Base-by-base conservation (phyloP, 2,329 filamentous ascomycete genomes). In the Geosmithia morbida region DNA sequence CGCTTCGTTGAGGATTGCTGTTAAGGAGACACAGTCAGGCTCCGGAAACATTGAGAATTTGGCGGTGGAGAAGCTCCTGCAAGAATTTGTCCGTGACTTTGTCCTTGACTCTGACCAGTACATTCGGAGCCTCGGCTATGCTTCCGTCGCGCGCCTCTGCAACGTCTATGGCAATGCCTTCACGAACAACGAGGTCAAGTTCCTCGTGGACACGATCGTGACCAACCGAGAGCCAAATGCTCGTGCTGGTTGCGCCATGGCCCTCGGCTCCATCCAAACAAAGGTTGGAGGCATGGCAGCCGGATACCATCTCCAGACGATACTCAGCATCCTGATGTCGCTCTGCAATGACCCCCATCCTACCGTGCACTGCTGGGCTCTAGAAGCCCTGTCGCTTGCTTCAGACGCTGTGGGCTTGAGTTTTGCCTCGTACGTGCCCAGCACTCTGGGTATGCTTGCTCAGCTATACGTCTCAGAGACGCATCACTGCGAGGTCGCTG, bases 211-310 rank as follows among this genome's bases (percentile, higher is more conserved):
- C 57, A 94, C 85, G 1, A 96, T 98, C 52, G 88, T 98, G 6
- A 77, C 83, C 43, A 96, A 98, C 62, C 77, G 90, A 48, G 92
- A 98, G 61, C 92, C 92, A 0, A 90, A 86, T 61, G 88, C 88
- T 39, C 81, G 92, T 60, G 89, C 94, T 43, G 92, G 92, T 11
- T 98, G 90, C 64, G 92, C 94, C 16, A 87, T 94, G 70, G 88
- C 92, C 13, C 69, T 98, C 29, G 92, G 92, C 8, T 85, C 84
- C 48, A 97, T 98, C 46, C 89, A 98, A 65, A 85, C 87, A 17
- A 88, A 95, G 61, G 85, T 98, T 33, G 94, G 92, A 49, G 90
- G 92, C 48, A 97, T 98, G 89, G 92, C 92, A 47, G 92, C 92
- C 48, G 88, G 89, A 3, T 88, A 92, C 56, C 92, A 98, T 61